These are phyloP conservation scores for Candida glucosophila DNA, from an alignment of 1,139 yeast genomes.

Conservation along the genomic window DNA sequence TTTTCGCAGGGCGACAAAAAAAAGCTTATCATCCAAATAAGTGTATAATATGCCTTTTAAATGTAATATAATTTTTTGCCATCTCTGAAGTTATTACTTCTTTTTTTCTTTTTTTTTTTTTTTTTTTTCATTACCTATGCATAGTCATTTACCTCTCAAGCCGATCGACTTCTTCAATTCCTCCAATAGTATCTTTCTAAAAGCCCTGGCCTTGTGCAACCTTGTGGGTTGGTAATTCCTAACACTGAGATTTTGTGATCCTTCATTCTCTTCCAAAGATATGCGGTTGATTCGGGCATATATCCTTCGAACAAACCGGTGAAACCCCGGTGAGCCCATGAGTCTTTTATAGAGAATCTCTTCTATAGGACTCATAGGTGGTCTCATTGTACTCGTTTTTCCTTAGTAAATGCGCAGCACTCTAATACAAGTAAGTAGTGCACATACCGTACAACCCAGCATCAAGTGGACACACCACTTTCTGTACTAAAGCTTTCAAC, in stretches of 20 bases:
- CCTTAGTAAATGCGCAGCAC: too few relatives aligned
- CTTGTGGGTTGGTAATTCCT: constrained; percentile 38
- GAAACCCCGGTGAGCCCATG: constrained; percentile 56
- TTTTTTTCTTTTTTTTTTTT: too few relatives aligned
- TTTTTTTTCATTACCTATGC: neutral
- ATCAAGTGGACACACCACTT: constrained; percentile 1
- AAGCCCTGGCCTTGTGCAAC: constrained; percentile 53
- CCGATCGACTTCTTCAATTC: constrained; percentile 53
- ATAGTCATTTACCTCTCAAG: constrained; percentile 17
- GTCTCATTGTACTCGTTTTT: too few relatives aligned
- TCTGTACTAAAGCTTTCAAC: too few relatives aligned
- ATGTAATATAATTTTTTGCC: too few relatives aligned
- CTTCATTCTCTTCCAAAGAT: constrained; percentile 15
- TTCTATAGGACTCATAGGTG: constrained; percentile 34
- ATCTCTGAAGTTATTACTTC: too few relatives aligned
- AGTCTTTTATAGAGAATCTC: constrained; percentile 40
- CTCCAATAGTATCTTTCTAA: constrained; percentile 50
- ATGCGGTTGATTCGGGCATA: constrained; percentile 63
- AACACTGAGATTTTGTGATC: constrained; percentile 11
- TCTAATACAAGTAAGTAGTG: too few relatives aligned
- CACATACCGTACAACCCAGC: too few relatives aligned
- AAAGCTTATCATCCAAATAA: neutral
- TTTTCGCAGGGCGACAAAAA: constrained; percentile 42
- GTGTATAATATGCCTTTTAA: neutral
- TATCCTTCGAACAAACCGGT: constrained; percentile 56